These are phyloP conservation scores for Lasiodiplodia sp. DNA, from an alignment of 2,329 filamentous ascomycete species.

Conservation along the genomic window DNA sequence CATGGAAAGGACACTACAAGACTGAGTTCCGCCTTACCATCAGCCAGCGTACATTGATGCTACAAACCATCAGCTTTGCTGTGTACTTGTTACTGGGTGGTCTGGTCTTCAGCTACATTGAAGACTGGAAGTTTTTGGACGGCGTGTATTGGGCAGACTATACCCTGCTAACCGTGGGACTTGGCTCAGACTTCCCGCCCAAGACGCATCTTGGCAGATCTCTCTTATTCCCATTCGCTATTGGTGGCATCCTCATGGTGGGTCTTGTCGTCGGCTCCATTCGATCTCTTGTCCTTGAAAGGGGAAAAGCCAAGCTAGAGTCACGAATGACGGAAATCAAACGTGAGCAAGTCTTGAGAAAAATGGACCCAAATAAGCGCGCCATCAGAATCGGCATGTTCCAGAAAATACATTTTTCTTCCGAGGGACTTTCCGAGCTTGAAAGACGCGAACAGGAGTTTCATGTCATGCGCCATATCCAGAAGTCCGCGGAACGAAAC, in stretches of 20 bases:
- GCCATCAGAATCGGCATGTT: conserved; percentile 54
- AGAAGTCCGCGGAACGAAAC: conserved; percentile 44
- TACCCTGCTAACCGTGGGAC: conserved; percentile 62
- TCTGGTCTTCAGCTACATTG: conserved; percentile 56
- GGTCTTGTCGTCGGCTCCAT: conserved; percentile 64
- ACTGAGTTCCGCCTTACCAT: conserved; percentile 63
- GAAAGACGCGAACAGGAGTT: conserved; percentile 58
- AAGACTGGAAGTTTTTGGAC: conserved; percentile 62
- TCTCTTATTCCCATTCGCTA: conserved; percentile 62
- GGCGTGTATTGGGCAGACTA: conserved; percentile 64
- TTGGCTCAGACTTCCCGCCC: conserved; percentile 60
- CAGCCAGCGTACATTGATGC: conserved; percentile 63
- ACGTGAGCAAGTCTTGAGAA: conserved; percentile 51
- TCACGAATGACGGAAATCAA: conserved; percentile 59
- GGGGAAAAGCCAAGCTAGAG: conserved; percentile 59
- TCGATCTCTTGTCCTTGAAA: conserved; percentile 57
- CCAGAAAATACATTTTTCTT: conserved; percentile 50
- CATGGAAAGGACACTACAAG: conserved; percentile 61
- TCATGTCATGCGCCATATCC: conserved; percentile 50
- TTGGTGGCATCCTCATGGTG: conserved; percentile 62
- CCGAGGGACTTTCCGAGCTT: conserved; percentile 47
- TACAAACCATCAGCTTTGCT: conserved; percentile 60
- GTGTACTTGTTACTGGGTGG: conserved; percentile 57
- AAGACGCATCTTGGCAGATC: conserved; percentile 58
- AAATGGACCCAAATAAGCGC: conserved; percentile 47